Conservation (phyloP, 1,284 basidiomycete genomes). For the Cystobasidiaceae sp. region DNA sequence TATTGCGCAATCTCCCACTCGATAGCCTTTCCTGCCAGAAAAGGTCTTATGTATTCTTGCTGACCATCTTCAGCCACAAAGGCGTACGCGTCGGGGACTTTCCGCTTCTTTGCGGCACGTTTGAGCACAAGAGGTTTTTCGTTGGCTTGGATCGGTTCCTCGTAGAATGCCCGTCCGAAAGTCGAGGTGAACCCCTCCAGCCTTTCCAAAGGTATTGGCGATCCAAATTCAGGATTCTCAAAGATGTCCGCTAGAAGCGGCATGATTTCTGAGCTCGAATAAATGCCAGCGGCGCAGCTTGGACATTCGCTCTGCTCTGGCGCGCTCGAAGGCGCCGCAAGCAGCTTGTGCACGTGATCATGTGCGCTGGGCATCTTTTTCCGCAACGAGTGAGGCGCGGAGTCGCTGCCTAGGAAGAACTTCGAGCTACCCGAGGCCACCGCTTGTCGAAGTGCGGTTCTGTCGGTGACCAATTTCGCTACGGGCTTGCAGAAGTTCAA, state of each 20-base stretch:
- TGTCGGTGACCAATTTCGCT: constrained; percentile 90
- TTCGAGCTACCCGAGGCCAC: constrained; percentile 78
- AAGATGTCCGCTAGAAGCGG: constrained; percentile 78
- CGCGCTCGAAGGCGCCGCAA: not conserved
- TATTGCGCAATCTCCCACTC: constrained; percentile 88
- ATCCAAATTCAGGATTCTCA: constrained; percentile 63
- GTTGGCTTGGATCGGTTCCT: constrained; percentile 47
- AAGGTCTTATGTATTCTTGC: constrained; percentile 64
- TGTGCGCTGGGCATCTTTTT: constrained; percentile 69
- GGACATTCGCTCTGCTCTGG: constrained; percentile 50
- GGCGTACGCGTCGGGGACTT: constrained; percentile 53
- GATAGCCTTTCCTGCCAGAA: constrained; percentile 82
- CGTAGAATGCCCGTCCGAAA: constrained; percentile 76
- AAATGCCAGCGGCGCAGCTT: constrained; percentile 82
- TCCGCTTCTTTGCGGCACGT: constrained; percentile 48
- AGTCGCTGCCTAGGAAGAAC: constrained; percentile 97
- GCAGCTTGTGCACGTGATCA: constrained; percentile 22
- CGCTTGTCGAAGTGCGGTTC: constrained; percentile 74
- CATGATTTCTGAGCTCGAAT: constrained; percentile 84
- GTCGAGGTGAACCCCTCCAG: constrained; percentile 71
- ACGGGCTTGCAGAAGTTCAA: constrained; percentile 98
- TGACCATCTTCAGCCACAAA: constrained; percentile 52
- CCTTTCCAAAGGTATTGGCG: constrained; percentile 61
- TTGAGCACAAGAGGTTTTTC: constrained; percentile 42
- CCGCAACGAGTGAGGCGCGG: constrained; percentile 82